phyloP scores from a whole-genome alignment of 495 filamentous ascomycete species.

The Ascodesmis nigricans region DNA sequence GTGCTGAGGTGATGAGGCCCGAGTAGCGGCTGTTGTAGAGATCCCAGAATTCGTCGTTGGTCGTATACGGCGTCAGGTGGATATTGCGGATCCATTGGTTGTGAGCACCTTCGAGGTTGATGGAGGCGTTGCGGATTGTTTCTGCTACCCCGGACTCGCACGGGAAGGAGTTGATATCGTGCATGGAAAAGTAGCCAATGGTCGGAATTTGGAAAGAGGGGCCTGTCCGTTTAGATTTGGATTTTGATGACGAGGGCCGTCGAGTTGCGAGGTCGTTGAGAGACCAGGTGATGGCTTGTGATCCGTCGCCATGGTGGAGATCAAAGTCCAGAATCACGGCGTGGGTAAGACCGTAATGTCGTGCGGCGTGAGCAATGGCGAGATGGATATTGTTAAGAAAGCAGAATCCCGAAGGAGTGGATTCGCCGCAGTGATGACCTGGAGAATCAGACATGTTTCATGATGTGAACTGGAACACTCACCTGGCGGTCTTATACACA shows the following conservation, averaged over 20 bases:
- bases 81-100: slow-evolving; percentile 88
- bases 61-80: slow-evolving; percentile 76
- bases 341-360: slow-evolving; percentile 67
- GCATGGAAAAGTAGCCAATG: slow-evolving; percentile 86
- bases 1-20: slow-evolving; percentile 54
- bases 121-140: slow-evolving; percentile 72
- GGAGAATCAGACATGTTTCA: slow-evolving; percentile 24
- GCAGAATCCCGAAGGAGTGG: slow-evolving; percentile 81
- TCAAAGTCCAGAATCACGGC: slow-evolving; percentile 95
- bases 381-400: slow-evolving; percentile 98
- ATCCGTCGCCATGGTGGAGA: slow-evolving; percentile 89
- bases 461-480: background rate
- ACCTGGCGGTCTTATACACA: slow-evolving; percentile 39
- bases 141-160: slow-evolving; percentile 76
- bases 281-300: slow-evolving; percentile 74
- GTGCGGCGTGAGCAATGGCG: slow-evolving; percentile 71
- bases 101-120: slow-evolving; percentile 85
- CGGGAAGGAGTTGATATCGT: slow-evolving; percentile 95
- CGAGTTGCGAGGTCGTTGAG: slow-evolving; percentile 43
- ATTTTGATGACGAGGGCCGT: slow-evolving; percentile 30
- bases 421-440: slow-evolving; percentile 82
- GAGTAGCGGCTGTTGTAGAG: slow-evolving; percentile 59
- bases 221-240: slow-evolving; percentile 46
- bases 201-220: slow-evolving; percentile 18
- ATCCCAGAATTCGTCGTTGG: slow-evolving; percentile 62